Base-by-base conservation (phyloP, 768 basidiomycete species). In the Tylopilus intermedius region DNA sequence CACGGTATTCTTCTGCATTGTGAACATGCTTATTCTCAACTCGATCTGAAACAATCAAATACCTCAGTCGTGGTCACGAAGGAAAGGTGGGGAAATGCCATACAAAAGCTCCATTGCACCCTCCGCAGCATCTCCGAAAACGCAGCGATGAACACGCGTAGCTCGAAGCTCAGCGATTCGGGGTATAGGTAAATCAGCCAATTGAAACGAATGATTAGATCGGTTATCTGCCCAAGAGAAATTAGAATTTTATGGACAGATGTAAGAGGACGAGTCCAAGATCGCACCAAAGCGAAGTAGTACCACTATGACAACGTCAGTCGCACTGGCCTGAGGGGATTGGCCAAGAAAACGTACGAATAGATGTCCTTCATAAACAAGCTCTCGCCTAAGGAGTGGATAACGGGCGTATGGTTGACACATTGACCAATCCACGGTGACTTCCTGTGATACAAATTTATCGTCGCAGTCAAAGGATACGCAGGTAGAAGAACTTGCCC, bases 41-140 rank as follows among this genome's bases (percentile, higher is more conserved):
- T 58, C 90, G 88, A 68, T 80, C 86, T 90, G 58, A 15, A 30
- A 43, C 7, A 32, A 4, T 37, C 11, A 46, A 59, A 32, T 11
- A 22, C 14, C 8, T 32, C 2, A 56, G 50, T 24, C 15, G 18
- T 29, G 18, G 15, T 22, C 32, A 38, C 33, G 41, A 29, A 35
- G 9, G 14, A 43, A 47, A 40, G 24, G 24, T 15, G 35, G 14
- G 14, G 30, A 70, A 45, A 47, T 22, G 7, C 29, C 88, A 61
- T 54, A 92, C 90, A 87, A 63, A 94, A 88, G 68, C 95, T 96
- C 95, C 95, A 98, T 58, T 87, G 87, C 70, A 82, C 82, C 49
- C 95, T 77, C 40, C 95, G 73, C 6, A 90, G 59, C 66, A 92
- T 80, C 63, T 98, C 95, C 38, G 90, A 60, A 46, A 86, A 57